phyloP scores from a whole-genome alignment of 352 stramenopile species.

The Pilasporangium apinafurcum region DNA sequence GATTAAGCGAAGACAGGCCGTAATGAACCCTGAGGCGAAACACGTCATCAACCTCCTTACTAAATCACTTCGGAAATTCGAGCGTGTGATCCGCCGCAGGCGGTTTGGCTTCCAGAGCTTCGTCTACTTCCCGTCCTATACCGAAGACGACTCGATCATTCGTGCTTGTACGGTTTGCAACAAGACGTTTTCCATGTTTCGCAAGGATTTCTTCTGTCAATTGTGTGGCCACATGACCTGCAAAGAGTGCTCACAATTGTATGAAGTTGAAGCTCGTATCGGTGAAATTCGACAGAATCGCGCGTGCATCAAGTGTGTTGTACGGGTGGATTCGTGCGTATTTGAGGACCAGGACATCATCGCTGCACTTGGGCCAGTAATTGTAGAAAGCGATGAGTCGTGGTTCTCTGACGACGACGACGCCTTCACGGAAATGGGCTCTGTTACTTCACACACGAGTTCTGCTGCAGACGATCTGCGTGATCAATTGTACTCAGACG shows the following conservation, averaged over 20 bases:
- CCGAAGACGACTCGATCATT: conserved; percentile 6
- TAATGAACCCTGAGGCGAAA: conserved; percentile 57
- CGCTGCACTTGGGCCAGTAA: no score
- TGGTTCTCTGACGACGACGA: conserved; percentile 23
- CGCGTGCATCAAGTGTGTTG: conserved; percentile 17
- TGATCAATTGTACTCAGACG: conserved; percentile 21
- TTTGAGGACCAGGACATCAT: conserved; percentile 19
- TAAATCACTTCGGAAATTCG: conserved; percentile 48
- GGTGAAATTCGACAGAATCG: conserved; percentile 13
- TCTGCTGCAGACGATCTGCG: conserved; percentile 11
- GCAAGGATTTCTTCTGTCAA: conserved; percentile 44
- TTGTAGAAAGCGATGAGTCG: no score
- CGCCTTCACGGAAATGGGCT: conserved; percentile 7
- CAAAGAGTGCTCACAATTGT: conserved; percentile 13
- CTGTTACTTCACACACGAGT: conserved; percentile 8
- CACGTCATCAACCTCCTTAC: conserved; percentile 52
- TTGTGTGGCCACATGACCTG: conserved; percentile 47
- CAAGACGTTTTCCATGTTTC: conserved; percentile 41
- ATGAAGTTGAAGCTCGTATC: conserved; percentile 15
- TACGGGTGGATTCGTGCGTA: conserved; percentile 15
- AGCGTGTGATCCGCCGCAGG: conserved; percentile 60
- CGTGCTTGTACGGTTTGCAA: conserved; percentile 24
- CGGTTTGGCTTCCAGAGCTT: conserved; percentile 66
- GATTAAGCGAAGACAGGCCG: conserved; percentile 20
- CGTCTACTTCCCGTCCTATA: conserved; percentile 24